phyloP scores from a whole-genome alignment of 2,329 filamentous ascomycete genomes.

The Colletotrichum cuscutae region DNA sequence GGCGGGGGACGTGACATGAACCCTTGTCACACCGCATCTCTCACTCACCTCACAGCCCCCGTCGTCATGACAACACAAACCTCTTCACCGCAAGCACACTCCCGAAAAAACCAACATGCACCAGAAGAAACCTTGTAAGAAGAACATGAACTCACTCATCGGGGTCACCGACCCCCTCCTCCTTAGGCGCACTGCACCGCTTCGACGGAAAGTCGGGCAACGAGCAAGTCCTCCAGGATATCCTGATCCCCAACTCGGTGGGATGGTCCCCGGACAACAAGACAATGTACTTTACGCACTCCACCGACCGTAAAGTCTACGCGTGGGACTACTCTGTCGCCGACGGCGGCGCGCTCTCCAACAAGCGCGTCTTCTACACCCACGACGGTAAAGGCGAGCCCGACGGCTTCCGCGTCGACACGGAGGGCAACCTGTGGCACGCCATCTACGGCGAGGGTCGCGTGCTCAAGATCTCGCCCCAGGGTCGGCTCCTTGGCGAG shows the following conservation, averaged over 20 bases:
- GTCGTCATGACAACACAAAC: neutral
- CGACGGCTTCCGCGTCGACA: conserved; percentile 87
- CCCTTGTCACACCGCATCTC: neutral
- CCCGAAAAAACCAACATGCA: neutral
- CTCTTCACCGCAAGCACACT: conserved; percentile 1
- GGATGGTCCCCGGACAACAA: conserved; percentile 80
- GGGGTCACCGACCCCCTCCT: conserved; percentile 7
- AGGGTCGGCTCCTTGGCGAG: conserved; percentile 78
- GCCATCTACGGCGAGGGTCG: conserved; percentile 83
- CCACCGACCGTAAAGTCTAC: conserved; percentile 75
- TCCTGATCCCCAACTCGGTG: conserved; percentile 87
- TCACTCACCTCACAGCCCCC: neutral
- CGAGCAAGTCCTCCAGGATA: conserved; percentile 67
- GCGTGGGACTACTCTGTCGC: conserved; percentile 77
- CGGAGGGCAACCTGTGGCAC: conserved; percentile 88
- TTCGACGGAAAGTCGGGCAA: conserved; percentile 72
- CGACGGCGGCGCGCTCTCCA: conserved; percentile 73
- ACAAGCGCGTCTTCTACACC: conserved; percentile 78
- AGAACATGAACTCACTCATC: neutral
- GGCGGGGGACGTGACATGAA: neutral
- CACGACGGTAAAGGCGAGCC: conserved; percentile 75
- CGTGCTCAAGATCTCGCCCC: conserved; percentile 78
- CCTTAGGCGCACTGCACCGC: conserved; percentile 76
- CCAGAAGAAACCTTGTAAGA: conserved; percentile 4
- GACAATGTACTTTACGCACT: conserved; percentile 87